Conservation (phyloP, 1,284 basidiomycete species). For the Tausonia pullulans region DNA sequence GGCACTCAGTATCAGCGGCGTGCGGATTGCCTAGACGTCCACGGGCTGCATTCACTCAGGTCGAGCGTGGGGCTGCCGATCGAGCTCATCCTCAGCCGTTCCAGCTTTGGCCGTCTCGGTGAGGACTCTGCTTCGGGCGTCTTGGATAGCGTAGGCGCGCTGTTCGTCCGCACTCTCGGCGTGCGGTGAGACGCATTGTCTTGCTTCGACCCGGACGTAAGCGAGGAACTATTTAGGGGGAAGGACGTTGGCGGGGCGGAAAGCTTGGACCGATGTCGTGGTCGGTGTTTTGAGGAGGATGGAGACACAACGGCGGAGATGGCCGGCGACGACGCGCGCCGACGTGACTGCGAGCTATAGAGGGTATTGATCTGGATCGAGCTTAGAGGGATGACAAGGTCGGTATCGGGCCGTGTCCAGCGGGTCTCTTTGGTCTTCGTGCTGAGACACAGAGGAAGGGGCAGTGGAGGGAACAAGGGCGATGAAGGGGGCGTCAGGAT, state of each 20-base stretch:
- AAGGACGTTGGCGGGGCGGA: too few relatives aligned
- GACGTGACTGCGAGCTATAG: too few relatives aligned
- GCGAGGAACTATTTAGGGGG: too few relatives aligned
- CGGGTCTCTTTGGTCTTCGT: slow-evolving; percentile 76
- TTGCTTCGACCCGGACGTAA: too few relatives aligned
- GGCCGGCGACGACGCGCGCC: too few relatives aligned
- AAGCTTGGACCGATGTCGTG: too few relatives aligned
- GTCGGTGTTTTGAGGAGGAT: background rate
- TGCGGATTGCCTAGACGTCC: too few relatives aligned
- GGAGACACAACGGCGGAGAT: background rate
- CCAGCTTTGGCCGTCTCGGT: slow-evolving; percentile 38
- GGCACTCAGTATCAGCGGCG: too few relatives aligned
- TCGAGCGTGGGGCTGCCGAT: slow-evolving; percentile 37
- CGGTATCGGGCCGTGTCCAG: slow-evolving; percentile 67
- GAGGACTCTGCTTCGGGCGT: too few relatives aligned
- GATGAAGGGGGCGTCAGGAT: too few relatives aligned
- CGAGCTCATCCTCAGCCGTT: slow-evolving; percentile 44
- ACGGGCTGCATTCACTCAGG: slow-evolving; percentile 40
- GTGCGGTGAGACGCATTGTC: too few relatives aligned
- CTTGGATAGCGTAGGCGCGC: background rate
- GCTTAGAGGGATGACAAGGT: slow-evolving; percentile 79
- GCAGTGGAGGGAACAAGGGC: background rate
- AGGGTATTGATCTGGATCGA: slow-evolving; percentile 53
- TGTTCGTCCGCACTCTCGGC: background rate
- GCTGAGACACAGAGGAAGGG: slow-evolving; percentile 20